Conservation (phyloP, 2,329 filamentous ascomycete species). For the Hirsutella rhossiliensis region DNA sequence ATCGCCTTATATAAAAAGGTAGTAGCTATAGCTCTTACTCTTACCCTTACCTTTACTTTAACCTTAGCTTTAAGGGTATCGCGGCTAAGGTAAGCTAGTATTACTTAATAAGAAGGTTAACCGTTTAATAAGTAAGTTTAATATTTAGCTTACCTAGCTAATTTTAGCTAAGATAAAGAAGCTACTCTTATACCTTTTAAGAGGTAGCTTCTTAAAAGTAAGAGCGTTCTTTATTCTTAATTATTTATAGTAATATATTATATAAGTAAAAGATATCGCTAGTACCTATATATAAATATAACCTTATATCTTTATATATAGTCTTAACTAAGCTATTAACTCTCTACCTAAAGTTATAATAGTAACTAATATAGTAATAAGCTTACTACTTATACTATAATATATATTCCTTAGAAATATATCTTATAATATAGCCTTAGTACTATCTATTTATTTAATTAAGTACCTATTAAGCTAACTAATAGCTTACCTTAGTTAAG, state of each 20-base stretch:
- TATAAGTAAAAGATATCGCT: not conserved
- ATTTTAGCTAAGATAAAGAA: not conserved
- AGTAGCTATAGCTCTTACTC: not conserved
- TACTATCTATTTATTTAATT: not conserved
- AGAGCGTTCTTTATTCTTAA: not conserved
- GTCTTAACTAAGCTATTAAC: not conserved
- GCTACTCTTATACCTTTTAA: not conserved
- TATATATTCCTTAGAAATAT: conserved; percentile 1
- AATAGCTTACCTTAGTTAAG: not conserved
- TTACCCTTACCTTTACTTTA: not conserved
- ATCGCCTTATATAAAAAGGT: not conserved
- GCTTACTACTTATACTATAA: not conserved
- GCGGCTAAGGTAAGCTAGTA: not conserved
- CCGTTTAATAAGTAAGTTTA: not conserved
- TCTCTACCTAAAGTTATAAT: not conserved
- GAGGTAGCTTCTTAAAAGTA: not conserved
- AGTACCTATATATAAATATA: not conserved
- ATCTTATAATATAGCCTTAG: not conserved
- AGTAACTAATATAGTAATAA: not conserved
- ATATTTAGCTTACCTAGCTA: not conserved
- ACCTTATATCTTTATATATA: not conserved
- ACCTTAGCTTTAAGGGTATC: not conserved
- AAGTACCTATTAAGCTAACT: not conserved
- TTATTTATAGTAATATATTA: not conserved
- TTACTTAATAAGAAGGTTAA: not conserved